Evolutionary conservation across 106 monocot genomes (phyloP).

Genomic region (Dendrobium catenatum): DNA sequence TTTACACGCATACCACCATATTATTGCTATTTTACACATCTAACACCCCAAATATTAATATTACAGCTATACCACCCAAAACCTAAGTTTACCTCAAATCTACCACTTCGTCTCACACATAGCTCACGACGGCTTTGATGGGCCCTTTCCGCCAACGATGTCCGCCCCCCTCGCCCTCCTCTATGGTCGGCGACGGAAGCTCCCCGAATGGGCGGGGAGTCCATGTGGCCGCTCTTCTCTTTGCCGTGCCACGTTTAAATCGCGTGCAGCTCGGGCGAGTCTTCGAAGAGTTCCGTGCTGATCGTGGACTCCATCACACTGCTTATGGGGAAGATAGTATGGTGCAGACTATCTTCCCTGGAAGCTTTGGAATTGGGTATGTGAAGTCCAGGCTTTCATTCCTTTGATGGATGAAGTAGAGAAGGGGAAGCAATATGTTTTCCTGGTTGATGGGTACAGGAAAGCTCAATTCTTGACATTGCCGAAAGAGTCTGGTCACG

Average conservation of each 20-base stretch:
- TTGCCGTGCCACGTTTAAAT: conserved; percentile 38
- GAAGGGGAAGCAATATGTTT: conserved; percentile 17
- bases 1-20: too few relatives aligned
- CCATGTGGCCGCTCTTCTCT: conserved; percentile 24
- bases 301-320: conserved; percentile 56
- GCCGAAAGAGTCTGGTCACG: conserved; percentile 17
- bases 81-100: too few relatives aligned
- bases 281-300: conserved; percentile 32
- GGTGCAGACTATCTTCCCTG: conserved; percentile 46
- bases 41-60: too few relatives aligned
- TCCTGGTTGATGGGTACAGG: conserved; percentile 30
- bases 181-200: conserved; percentile 37
- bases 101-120: too few relatives aligned
- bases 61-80: too few relatives aligned
- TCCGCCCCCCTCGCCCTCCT: conserved; percentile 21
- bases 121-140: too few relatives aligned
- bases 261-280: conserved; percentile 24
- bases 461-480: conserved; percentile 31
- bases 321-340: conserved; percentile 7
- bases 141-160: conserved; percentile 8
- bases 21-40: too few relatives aligned
- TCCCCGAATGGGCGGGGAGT: conserved; percentile 58
- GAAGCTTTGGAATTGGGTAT: conserved; percentile 25
- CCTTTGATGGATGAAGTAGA: conserved; percentile 9
- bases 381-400: conserved; percentile 27